These are phyloP conservation scores for Fusarium concolor DNA, from an alignment of 2,329 filamentous ascomycete species.

Conservation along the genomic window DNA sequence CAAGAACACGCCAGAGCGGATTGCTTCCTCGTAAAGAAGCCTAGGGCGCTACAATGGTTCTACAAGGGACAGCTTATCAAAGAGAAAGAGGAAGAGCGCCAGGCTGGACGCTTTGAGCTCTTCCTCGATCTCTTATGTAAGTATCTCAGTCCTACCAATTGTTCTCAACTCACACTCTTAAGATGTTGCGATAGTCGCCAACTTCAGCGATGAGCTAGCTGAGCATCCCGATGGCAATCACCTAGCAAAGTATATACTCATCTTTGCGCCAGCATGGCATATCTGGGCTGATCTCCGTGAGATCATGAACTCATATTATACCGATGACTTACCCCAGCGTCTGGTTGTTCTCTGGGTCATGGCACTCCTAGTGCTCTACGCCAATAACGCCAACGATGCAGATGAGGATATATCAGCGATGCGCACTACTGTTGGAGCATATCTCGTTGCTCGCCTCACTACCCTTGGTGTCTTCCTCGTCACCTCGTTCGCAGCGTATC, in stretches of 20 bases:
- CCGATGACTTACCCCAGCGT: slow-evolving; percentile 61
- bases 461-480: slow-evolving; percentile 55
- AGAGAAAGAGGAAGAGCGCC: slow-evolving; percentile 57
- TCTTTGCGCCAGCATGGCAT: slow-evolving; percentile 62
- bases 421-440: slow-evolving; percentile 59
- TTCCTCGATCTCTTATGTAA: slow-evolving; percentile 62
- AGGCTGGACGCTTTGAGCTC: slow-evolving; percentile 60
- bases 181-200: slow-evolving; percentile 62
- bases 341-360: slow-evolving; percentile 63
- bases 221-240: slow-evolving; percentile 58
- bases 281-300: slow-evolving; percentile 63
- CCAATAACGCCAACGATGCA: slow-evolving; percentile 59
- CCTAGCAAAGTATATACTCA: slow-evolving; percentile 61
- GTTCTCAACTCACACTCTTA: not conserved
- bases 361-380: slow-evolving; percentile 61
- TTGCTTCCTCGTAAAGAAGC: slow-evolving; percentile 53
- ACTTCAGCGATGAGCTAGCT: slow-evolving; percentile 61
- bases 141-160: slow-evolving; percentile 1
- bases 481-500: slow-evolving; percentile 60
- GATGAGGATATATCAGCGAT: slow-evolving; percentile 58
- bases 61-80: slow-evolving; percentile 56
- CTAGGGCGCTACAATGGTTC: slow-evolving; percentile 59
- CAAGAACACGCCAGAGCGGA: slow-evolving; percentile 48
- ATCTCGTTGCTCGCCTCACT: slow-evolving; percentile 58
- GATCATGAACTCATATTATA: slow-evolving; percentile 65